These are phyloP conservation scores for Porphyrellus cyaneotinctus DNA, from an alignment of 768 basidiomycete genomes.

Conservation along the genomic window DNA sequence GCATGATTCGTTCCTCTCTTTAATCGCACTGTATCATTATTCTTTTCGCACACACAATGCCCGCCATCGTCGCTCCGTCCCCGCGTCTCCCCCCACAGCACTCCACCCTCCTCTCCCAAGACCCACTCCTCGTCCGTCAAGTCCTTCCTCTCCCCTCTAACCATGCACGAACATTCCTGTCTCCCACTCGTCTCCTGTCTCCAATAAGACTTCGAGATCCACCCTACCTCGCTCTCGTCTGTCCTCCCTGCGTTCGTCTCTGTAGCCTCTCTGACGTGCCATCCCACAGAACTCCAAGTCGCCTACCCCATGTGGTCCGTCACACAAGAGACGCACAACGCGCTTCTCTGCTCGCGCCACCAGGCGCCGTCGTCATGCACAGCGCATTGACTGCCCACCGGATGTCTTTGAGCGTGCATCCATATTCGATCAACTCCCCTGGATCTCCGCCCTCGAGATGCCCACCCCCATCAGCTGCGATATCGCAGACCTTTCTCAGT, in stretches of 20 bases:
- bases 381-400: constrained; percentile 39
- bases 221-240: constrained; percentile 18
- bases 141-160: constrained; percentile 4
- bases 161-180: constrained; percentile 18
- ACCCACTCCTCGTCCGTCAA: constrained; percentile 2
- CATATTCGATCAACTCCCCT: constrained; percentile 61
- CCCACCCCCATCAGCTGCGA: constrained; percentile 46
- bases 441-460: constrained; percentile 58
- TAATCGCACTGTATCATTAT: constrained; percentile 36
- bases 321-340: constrained; percentile 36
- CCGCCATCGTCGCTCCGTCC: constrained; percentile 41
- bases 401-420: constrained; percentile 32
- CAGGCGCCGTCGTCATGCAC: constrained; percentile 40
- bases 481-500: constrained; percentile 63
- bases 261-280: constrained; percentile 6
- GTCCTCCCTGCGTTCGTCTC: constrained; percentile 1
- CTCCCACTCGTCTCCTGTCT: constrained; percentile 36
- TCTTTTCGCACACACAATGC: constrained; percentile 28
- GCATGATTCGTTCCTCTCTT: constrained; percentile 25
- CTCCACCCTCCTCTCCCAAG: constrained; percentile 9
- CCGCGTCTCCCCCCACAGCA: constrained; percentile 31
- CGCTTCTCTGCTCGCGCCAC: constrained; percentile 35
- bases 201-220: constrained; percentile 35
- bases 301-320: constrained; percentile 35
- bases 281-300: constrained; percentile 36